A percentile compares a stretch with the other conserved stretches of the same genome.
phyloP scores from a whole-genome alignment of 805 yeast species.

The Priceomyces fermenticarens region DNA sequence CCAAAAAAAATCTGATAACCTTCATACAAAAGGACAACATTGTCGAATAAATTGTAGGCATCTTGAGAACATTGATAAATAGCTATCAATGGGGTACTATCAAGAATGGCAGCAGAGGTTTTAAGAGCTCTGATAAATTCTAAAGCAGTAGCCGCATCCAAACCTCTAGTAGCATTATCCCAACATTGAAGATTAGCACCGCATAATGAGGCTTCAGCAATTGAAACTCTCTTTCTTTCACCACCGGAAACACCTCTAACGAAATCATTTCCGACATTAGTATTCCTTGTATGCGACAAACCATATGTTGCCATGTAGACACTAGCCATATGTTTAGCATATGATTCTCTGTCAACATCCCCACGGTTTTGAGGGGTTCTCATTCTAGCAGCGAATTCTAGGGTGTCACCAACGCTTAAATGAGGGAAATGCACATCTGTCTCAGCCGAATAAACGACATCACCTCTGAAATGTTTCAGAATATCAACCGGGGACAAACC shows the following conservation, averaged over 20 bases:
- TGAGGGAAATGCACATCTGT: conserved; percentile 57
- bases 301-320: conserved; percentile 47
- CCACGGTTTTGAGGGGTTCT: conserved; percentile 42
- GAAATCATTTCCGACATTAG: conserved; percentile 62
- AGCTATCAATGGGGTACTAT: conserved; percentile 58
- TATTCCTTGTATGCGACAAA: conserved; percentile 50
- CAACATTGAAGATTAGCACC: conserved; percentile 55
- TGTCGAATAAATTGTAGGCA: conserved; percentile 48
- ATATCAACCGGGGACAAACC: conserved; percentile 31
- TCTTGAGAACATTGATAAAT: conserved; percentile 52
- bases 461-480: conserved; percentile 30
- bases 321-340: conserved; percentile 40
- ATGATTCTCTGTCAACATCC: conserved; percentile 30
- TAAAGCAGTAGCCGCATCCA: conserved; percentile 80
- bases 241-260: conserved; percentile 82
- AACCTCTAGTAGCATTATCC: conserved; percentile 83
- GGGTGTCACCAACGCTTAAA: conserved; percentile 53
- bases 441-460: conserved; percentile 47
- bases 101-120: conserved; percentile 50
- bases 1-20: conserved; percentile 50
- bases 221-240: conserved; percentile 80
- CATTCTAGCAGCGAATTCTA: conserved; percentile 53
- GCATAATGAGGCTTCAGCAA: conserved; percentile 71
- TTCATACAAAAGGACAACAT: conserved; percentile 44
- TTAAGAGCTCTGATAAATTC: conserved; percentile 69